Evolutionary conservation across 2,329 filamentous ascomycete genomes (phyloP).

Genomic region (Lasiodiplodia sp.): DNA sequence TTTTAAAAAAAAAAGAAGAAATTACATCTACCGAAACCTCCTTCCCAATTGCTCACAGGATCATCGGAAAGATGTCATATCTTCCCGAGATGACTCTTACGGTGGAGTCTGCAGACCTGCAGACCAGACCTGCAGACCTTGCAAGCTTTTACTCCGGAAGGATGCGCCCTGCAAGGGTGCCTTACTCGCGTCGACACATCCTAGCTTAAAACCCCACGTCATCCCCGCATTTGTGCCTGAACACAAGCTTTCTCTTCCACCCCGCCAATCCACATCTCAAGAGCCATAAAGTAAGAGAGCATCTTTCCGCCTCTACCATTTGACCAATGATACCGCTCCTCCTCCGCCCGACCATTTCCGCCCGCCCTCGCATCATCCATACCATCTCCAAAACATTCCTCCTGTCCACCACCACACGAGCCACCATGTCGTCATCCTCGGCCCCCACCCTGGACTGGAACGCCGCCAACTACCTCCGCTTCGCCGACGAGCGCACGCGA

Average conservation of each 20-base stretch:
- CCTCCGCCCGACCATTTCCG: not conserved
- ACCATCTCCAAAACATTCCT: not conserved
- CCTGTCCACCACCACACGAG: not conserved
- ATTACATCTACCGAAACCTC: no score
- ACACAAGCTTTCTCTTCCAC: not conserved
- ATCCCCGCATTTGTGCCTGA: not conserved
- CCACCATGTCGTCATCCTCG: not conserved
- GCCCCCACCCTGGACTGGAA: conserved; percentile 56
- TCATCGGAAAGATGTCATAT: no score
- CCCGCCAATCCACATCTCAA: not conserved
- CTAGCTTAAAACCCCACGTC: not conserved
- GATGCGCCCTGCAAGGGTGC: not conserved
- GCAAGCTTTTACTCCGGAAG: not conserved
- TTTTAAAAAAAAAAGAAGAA: no score
- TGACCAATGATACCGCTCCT: not conserved
- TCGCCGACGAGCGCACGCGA: conserved; percentile 60
- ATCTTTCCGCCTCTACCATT: not conserved
- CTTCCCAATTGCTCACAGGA: no score
- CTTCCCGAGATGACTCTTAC: no score
- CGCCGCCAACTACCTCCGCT: conserved; percentile 65
- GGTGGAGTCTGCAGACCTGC: not conserved
- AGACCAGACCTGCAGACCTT: no score
- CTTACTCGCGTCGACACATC: not conserved
- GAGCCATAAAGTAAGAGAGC: not conserved
- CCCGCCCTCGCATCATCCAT: not conserved